A percentile compares a stretch with the other conserved stretches of the same genome.
phyloP scores from a whole-genome alignment of 495 filamentous ascomycete genomes.

The Hypoxylon lienhwacheense region DNA sequence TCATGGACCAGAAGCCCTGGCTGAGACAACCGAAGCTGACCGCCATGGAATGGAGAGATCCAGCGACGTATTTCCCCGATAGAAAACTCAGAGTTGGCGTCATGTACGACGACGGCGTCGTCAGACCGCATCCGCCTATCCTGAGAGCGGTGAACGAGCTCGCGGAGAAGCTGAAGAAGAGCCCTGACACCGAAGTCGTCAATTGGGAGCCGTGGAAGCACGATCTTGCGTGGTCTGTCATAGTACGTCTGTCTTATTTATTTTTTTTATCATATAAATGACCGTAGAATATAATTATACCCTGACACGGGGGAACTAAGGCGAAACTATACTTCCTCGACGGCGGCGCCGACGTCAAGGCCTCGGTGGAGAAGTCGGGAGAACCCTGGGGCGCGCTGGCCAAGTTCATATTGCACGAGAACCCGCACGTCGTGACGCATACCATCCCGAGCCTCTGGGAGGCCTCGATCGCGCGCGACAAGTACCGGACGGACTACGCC shows the following conservation, averaged over 20 bases:
- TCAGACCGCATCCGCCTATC: conserved; percentile 72
- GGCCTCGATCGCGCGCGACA: conserved; percentile 50
- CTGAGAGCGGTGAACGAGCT: conserved; percentile 59
- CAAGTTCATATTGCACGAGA: conserved; percentile 52
- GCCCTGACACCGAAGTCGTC: conserved; percentile 56
- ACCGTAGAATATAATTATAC: neutral
- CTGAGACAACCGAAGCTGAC: conserved; percentile 59
- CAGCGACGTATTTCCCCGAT: conserved; percentile 26
- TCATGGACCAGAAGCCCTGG: conserved; percentile 65
- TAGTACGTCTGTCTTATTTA: conserved; percentile 38
- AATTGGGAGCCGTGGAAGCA: conserved; percentile 69
- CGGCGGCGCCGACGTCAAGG: conserved; percentile 56
- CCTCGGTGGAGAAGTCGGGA: conserved; percentile 53
- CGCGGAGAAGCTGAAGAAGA: conserved; percentile 54
- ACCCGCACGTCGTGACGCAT: conserved; percentile 47
- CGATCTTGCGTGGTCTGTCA: conserved; percentile 60
- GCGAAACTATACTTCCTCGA: conserved; percentile 55
- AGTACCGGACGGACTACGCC: conserved; percentile 61
- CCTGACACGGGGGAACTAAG: conserved; percentile 12
- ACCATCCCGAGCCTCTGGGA: conserved; percentile 43
- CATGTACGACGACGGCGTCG: conserved; percentile 70
- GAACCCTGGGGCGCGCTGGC: conserved; percentile 59
- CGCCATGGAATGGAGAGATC: conserved; percentile 61
- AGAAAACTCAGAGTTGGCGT: conserved; percentile 65
- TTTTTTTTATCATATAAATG: neutral